A percentile compares a stretch with the other conserved stretches of the same genome.
These are phyloP conservation scores for Zymoseptoria crescenta DNA, from an alignment of 2,329 filamentous ascomycete species.

Conservation along the genomic window DNA sequence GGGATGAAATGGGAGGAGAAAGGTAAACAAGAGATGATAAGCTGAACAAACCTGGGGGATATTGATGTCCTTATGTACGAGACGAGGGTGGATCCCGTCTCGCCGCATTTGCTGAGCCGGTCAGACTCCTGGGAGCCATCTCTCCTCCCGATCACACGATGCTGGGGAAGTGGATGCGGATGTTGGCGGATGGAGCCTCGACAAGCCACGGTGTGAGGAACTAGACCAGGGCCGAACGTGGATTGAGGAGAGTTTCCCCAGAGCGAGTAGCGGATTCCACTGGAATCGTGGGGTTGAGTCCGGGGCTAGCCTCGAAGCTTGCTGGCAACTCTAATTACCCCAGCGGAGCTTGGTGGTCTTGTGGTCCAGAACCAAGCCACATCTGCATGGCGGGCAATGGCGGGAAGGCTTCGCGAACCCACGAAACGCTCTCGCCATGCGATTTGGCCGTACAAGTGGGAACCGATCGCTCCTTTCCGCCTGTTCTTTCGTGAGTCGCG, in stretches of 20 bases:
- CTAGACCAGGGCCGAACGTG: neutral
- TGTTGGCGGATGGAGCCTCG: neutral
- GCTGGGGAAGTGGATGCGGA: constrained; percentile 1
- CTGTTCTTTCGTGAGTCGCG: neutral
- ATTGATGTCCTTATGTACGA: neutral
- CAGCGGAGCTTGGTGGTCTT: neutral
- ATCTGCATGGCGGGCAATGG: neutral
- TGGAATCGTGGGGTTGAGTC: neutral
- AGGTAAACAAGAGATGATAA: neutral
- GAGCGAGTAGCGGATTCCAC: neutral
- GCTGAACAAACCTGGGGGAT: neutral
- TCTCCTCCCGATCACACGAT: constrained; percentile 3
- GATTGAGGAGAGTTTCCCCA: neutral
- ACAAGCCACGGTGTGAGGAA: constrained; percentile 2
- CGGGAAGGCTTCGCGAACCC: neutral
- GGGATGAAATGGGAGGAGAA: neutral
- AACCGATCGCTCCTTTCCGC: neutral
- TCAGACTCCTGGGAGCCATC: neutral
- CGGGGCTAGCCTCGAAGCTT: neutral
- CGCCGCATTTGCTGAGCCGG: neutral
- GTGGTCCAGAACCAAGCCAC: neutral
- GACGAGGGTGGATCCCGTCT: neutral
- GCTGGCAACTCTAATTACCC: neutral
- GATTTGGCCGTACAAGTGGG: neutral
- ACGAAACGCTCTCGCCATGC: neutral